A percentile compares a stretch with the other conserved stretches of the same genome.
Conservation (phyloP, 2,329 filamentous ascomycete genomes). For the Periglandula ipomoeae region DNA sequence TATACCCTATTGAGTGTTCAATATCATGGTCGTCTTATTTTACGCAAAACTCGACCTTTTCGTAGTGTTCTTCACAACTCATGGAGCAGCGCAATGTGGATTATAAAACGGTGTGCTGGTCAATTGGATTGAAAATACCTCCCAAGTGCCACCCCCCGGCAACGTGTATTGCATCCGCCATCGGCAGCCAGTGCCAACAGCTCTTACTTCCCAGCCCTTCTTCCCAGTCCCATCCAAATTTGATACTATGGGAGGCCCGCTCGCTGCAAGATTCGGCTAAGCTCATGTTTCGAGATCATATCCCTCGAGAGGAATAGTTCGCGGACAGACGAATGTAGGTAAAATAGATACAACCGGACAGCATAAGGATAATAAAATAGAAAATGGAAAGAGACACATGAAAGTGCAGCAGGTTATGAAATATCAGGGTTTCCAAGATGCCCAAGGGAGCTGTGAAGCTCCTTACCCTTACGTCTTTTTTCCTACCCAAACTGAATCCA, state of each 20-base stretch:
- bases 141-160: neutral
- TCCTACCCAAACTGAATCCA: neutral
- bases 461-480: neutral
- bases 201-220: neutral
- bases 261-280: neutral
- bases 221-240: neutral
- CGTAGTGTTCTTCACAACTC: neutral
- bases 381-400: neutral
- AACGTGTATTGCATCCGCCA: neutral
- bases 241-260: neutral
- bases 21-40: too few species aligned
- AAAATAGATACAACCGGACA: neutral
- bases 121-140: neutral
- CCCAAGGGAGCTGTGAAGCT: constrained; percentile 2
- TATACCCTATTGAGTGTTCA: neutral
- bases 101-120: neutral
- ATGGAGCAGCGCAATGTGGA: neutral
- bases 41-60: neutral
- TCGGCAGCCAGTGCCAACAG: constrained; percentile 2
- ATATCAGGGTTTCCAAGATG: neutral
- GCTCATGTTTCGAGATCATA: neutral
- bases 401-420: neutral
- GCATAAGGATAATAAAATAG: neutral
- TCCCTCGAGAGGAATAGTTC: neutral
- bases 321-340: neutral